These are phyloP conservation scores for Rozella allomycis DNA, from an alignment of 371 early-diverging fungal genomes.

Conservation along the genomic window DNA sequence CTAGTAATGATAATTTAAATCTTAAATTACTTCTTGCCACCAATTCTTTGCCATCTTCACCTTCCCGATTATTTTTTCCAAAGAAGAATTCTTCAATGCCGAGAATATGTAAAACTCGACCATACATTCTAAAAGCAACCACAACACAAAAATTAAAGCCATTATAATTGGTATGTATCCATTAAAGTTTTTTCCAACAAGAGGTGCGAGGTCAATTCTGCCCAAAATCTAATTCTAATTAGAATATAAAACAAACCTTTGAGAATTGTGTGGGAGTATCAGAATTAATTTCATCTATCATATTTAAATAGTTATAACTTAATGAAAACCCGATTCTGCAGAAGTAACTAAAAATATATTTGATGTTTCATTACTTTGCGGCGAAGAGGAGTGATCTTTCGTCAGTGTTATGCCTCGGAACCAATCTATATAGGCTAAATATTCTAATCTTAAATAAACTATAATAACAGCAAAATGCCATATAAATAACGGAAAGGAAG, in stretches of 20 bases:
- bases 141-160: constrained; percentile 44
- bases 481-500: constrained; percentile 53
- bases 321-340: constrained; percentile 47
- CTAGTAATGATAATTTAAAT: no score
- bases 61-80: constrained; percentile 25
- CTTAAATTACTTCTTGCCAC: no score
- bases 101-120: constrained; percentile 41
- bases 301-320: constrained; percentile 76
- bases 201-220: constrained; percentile 58
- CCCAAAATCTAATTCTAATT: constrained; percentile 44
- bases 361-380: constrained; percentile 45
- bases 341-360: not conserved
- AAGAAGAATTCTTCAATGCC: constrained; percentile 36
- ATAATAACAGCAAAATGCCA: constrained; percentile 75
- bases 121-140: constrained; percentile 53
- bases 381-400: constrained; percentile 68
- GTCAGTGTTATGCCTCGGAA: constrained; percentile 72
- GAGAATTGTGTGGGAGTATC: constrained; percentile 14
- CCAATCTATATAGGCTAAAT: constrained; percentile 58
- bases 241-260: not conserved
- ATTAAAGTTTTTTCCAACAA: constrained; percentile 64
- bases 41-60: no score
- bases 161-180: constrained; percentile 66
- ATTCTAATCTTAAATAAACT: constrained; percentile 63
- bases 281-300: constrained; percentile 26